Percentiles rank a stretch among this genome's conserved stretches.
phyloP scores from a whole-genome alignment of 164 flowering plant species.

The Berberis thunbergii region DNA sequence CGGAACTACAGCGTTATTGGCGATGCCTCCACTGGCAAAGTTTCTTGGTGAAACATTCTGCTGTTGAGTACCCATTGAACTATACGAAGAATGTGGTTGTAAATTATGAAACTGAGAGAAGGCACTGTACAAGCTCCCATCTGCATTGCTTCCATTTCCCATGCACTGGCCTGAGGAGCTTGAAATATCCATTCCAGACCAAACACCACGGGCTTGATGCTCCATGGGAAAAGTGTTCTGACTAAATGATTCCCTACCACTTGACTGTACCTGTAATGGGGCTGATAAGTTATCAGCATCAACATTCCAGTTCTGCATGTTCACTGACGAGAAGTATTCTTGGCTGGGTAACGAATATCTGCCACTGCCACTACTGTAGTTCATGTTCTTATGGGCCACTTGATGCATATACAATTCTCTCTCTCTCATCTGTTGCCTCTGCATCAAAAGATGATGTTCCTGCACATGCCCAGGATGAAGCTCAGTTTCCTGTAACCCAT shows the following conservation, averaged over 20 bases:
- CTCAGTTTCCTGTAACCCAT: conserved; percentile 26
- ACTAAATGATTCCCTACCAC: conserved; percentile 25
- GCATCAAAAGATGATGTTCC: conserved; percentile 26
- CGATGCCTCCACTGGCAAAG: no score
- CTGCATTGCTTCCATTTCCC: conserved; percentile 34
- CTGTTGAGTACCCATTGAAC: conserved; percentile 19
- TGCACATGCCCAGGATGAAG: conserved; percentile 36
- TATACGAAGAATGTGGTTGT: conserved; percentile 22
- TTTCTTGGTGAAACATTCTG: conserved; percentile 11
- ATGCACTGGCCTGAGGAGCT: conserved; percentile 26
- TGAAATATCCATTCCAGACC: conserved; percentile 35
- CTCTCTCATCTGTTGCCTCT: conserved; percentile 37
- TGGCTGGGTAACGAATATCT: conserved; percentile 35
- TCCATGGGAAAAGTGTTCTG: conserved; percentile 51
- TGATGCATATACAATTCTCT: conserved; percentile 37
- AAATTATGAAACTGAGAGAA: conserved; percentile 47
- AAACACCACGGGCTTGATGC: conserved; percentile 35
- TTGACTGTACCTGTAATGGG: conserved; percentile 30
- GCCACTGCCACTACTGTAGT: conserved; percentile 22
- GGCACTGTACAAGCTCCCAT: conserved; percentile 58
- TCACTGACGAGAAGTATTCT: conserved; percentile 27
- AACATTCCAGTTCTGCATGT: conserved; percentile 46
- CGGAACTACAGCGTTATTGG: no score
- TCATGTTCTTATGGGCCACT: conserved; percentile 35
- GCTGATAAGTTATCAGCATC: conserved; percentile 25